phyloP scores from a whole-genome alignment of 2,329 filamentous ascomycete genomes.

The Atkinsonella hypoxylon region DNA sequence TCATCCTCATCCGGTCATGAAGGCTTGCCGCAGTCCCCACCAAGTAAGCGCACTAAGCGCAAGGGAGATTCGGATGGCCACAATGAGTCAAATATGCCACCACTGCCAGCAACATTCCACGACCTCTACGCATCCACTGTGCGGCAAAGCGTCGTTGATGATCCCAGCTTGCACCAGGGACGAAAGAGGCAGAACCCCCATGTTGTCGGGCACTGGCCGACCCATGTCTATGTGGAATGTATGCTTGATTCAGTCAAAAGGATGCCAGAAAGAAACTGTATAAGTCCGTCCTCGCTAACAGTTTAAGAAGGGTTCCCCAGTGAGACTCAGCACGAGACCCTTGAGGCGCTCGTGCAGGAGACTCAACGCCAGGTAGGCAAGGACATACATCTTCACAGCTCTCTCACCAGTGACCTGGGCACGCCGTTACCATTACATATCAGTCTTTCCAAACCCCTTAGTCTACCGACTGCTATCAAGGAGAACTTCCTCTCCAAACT shows the following conservation, averaged over 20 bases:
- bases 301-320: constrained; percentile 41
- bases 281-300: neutral
- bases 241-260: constrained; percentile 22
- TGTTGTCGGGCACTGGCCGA: constrained; percentile 82
- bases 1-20: constrained; percentile 31
- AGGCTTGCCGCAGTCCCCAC: constrained; percentile 13
- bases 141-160: constrained; percentile 65
- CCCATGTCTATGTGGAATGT: constrained; percentile 91
- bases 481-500: constrained; percentile 52
- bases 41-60: constrained; percentile 6
- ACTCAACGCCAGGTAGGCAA: constrained; percentile 22
- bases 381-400: constrained; percentile 43
- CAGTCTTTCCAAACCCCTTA: constrained; percentile 73
- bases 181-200: constrained; percentile 75
- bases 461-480: constrained; percentile 61
- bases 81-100: constrained; percentile 39
- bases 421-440: constrained; percentile 76
- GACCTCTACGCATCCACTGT: constrained; percentile 80
- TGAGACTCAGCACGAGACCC: constrained; percentile 30
- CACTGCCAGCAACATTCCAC: constrained; percentile 70
- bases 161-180: constrained; percentile 75
- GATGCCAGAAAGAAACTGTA: too few relatives aligned
- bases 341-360: constrained; percentile 30
- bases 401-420: constrained; percentile 67
- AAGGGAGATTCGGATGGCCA: neutral